These are phyloP conservation scores for Apiotrichum veenhuisii DNA, from an alignment of 1,284 basidiomycete species.

Conservation along the genomic window DNA sequence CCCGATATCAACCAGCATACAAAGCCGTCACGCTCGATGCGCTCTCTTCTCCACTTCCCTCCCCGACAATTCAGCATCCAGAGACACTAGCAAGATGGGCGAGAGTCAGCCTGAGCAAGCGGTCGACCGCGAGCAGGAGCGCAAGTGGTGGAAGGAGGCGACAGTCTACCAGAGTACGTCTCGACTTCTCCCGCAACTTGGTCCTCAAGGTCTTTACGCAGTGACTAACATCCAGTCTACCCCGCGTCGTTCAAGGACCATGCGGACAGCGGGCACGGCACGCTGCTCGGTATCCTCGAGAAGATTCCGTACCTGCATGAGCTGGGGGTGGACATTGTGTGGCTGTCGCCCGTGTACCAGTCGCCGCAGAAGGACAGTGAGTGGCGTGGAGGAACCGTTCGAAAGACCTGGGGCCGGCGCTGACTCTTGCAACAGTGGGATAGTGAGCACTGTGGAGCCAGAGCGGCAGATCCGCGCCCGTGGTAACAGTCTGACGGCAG, in stretches of 20 bases:
- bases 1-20: too few species aligned
- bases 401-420: too few species aligned
- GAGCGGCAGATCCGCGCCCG: not conserved
- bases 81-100: too few species aligned
- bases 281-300: constrained; percentile 49
- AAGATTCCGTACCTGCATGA: constrained; percentile 51
- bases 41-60: too few species aligned
- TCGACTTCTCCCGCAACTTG: too few species aligned
- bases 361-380: constrained; percentile 35
- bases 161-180: constrained; percentile 13
- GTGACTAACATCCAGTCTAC: not conserved
- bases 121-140: not conserved
- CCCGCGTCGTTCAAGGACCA: constrained; percentile 29
- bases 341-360: constrained; percentile 43
- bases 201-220: not conserved
- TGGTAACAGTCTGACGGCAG: not conserved
- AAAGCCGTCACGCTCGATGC: too few species aligned
- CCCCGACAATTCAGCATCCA: too few species aligned
- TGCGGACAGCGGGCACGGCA: constrained; percentile 46
- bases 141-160: constrained; percentile 16
- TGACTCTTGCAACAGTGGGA: not conserved
- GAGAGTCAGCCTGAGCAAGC: too few species aligned
- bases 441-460: not conserved
- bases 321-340: constrained; percentile 53
- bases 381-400: too few species aligned